phyloP scores from a whole-genome alignment of 2,329 filamentous ascomycete species.

The Trichoderma sp. region DNA sequence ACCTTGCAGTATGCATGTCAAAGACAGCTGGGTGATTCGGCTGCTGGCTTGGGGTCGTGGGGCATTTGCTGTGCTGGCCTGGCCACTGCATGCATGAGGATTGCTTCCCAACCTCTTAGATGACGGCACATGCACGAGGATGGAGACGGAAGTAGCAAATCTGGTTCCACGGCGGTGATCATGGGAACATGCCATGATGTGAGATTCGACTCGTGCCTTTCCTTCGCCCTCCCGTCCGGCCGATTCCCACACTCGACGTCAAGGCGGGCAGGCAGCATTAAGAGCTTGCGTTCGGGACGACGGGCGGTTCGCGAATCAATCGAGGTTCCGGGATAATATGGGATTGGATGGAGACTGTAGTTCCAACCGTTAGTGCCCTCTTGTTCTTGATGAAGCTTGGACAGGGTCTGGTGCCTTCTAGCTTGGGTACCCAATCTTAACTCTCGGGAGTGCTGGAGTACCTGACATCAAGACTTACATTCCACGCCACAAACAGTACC shows the following conservation, averaged over 20 bases:
- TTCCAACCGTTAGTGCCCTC: neutral
- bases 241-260: neutral
- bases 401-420: neutral
- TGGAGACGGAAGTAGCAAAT: slow-evolving; percentile 7
- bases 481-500: neutral
- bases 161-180: slow-evolving; percentile 11
- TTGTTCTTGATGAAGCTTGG: neutral
- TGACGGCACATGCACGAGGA: slow-evolving; percentile 3
- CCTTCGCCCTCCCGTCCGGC: neutral
- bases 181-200: slow-evolving; percentile 6
- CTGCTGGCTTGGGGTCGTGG: slow-evolving; percentile 7
- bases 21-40: slow-evolving; percentile 11
- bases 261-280: neutral
- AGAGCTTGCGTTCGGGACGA: slow-evolving; percentile 10
- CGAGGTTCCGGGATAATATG: neutral
- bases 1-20: slow-evolving; percentile 9
- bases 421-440: neutral
- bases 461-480: neutral
- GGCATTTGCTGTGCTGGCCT: slow-evolving; percentile 10
- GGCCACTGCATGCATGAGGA: neutral
- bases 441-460: neutral
- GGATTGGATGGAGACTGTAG: neutral
- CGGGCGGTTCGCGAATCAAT: slow-evolving; percentile 15
- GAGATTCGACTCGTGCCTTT: neutral
- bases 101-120: slow-evolving; percentile 11